Percentiles rank a stretch among this genome's conserved stretches.
phyloP scores from a whole-genome alignment of 2,329 filamentous ascomycete species.

The Trichophyton mentagrophytes region DNA sequence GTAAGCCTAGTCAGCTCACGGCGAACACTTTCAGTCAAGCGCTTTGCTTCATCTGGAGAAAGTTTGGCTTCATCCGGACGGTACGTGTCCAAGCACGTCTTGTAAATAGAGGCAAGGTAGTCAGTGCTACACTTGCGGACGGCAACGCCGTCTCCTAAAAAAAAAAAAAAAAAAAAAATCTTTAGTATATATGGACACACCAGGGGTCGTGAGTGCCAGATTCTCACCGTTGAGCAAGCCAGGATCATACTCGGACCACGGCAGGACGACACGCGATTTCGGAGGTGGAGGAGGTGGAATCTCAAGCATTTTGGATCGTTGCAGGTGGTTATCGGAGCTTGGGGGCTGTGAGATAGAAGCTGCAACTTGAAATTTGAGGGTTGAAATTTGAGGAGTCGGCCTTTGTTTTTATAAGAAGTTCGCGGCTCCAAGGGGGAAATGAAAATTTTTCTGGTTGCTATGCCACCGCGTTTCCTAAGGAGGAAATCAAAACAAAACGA shows the following conservation, averaged over 20 bases:
- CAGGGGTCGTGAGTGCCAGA: neutral
- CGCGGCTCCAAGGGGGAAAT: neutral
- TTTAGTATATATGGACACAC: neutral
- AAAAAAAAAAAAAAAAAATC: too few species aligned
- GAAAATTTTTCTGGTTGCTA: neutral
- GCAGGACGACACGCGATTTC: neutral
- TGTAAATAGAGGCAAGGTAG: conserved; percentile 6
- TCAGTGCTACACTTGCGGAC: conserved; percentile 9
- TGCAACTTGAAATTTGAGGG: neutral
- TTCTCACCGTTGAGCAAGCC: conserved; percentile 7
- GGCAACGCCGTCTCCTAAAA: conserved; percentile 1
- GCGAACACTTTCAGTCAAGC: neutral
- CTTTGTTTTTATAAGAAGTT: neutral
- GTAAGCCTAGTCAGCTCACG: conserved; percentile 5
- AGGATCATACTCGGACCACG: conserved; percentile 5
- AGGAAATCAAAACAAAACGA: neutral
- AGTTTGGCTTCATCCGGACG: neutral
- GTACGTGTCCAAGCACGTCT: conserved; percentile 4
- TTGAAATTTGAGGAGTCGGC: neutral
- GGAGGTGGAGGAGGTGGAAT: neutral
- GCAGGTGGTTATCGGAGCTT: neutral
- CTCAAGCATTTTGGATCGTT: too few species aligned
- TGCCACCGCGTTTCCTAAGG: neutral
- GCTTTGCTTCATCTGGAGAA: neutral
- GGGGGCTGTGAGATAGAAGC: neutral